Evolutionary conservation across 192 early-diverging fungal species (phyloP).

Genomic region (Physocladia obscura): DNA sequence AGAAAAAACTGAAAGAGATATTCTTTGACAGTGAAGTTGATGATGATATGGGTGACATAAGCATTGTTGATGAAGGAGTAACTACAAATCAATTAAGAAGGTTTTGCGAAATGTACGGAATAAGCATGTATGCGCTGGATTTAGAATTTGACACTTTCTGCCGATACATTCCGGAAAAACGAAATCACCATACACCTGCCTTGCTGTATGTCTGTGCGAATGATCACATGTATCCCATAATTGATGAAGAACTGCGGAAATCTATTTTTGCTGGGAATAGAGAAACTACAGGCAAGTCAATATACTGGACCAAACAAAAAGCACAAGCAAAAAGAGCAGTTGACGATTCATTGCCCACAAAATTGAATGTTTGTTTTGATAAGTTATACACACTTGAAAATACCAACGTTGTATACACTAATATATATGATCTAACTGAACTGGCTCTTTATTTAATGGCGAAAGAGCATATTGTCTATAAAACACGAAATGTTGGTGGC

Average conservation of each 20-base stretch:
- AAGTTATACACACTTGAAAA: neutral
- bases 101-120: slow-evolving; percentile 5
- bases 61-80: neutral
- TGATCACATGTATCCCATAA: slow-evolving; percentile 8
- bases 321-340: neutral
- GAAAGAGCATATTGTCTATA: neutral
- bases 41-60: neutral
- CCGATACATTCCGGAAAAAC: slow-evolving; percentile 1
- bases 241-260: slow-evolving; percentile 12
- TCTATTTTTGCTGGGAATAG: neutral
- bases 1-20: neutral
- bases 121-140: slow-evolving; percentile 6
- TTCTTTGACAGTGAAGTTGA: slow-evolving; percentile 2
- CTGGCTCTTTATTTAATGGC: neutral
- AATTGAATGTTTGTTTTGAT: neutral
- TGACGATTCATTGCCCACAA: neutral
- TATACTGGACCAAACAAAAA: neutral
- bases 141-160: slow-evolving; percentile 1
- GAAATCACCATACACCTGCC: neutral
- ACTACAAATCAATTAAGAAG: neutral
- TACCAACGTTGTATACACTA: neutral
- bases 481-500: neutral
- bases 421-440: slow-evolving; percentile 1
- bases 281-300: neutral
- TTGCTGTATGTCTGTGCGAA: slow-evolving; percentile 1